These are phyloP conservation scores for Coemansia sp. DNA, from an alignment of 192 early-diverging fungal genomes.

Conservation along the genomic window DNA sequence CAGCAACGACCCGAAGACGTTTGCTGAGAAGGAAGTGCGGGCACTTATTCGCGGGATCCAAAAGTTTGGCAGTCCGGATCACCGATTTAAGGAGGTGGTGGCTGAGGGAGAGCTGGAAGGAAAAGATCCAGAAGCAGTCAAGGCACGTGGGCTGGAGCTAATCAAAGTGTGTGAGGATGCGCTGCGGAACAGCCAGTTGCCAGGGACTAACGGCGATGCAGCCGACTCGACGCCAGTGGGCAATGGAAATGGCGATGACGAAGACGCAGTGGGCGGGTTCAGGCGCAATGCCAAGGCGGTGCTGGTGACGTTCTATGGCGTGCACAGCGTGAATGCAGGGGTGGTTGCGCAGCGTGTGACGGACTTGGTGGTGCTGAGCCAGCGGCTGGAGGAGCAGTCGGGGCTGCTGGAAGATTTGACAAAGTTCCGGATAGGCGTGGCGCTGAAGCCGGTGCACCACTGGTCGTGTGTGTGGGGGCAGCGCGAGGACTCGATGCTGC, in stretches of 20 bases:
- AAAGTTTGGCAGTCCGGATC: slow-evolving; percentile 80
- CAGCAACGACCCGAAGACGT: slow-evolving; percentile 43
- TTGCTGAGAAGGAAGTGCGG: slow-evolving; percentile 81
- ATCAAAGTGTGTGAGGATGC: slow-evolving; percentile 60
- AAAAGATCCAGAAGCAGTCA: slow-evolving; percentile 61
- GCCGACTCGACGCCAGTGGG: slow-evolving; percentile 16
- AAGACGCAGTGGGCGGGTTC: slow-evolving; percentile 46
- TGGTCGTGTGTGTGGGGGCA: slow-evolving; percentile 88
- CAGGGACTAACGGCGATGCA: slow-evolving; percentile 24
- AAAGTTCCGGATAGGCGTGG: slow-evolving; percentile 76
- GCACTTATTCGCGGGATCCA: slow-evolving; percentile 76
- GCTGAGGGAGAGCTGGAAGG: slow-evolving; percentile 74
- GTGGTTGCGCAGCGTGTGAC: slow-evolving; percentile 71
- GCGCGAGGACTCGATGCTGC: slow-evolving; percentile 92
- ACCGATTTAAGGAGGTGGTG: slow-evolving; percentile 80
- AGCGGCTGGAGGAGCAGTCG: slow-evolving; percentile 59
- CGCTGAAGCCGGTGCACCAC: slow-evolving; percentile 79
- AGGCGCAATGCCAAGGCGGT: slow-evolving; percentile 70
- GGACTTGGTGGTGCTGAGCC: slow-evolving; percentile 69
- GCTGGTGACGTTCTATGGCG: slow-evolving; percentile 72
- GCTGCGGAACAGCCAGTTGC: slow-evolving; percentile 50
- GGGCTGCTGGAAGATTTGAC: slow-evolving; percentile 53
- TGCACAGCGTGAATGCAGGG: slow-evolving; percentile 83
- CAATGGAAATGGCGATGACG: slow-evolving; percentile 30
- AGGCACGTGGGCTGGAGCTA: slow-evolving; percentile 44